phyloP scores from a whole-genome alignment of 441 rosid genomes.

The Raphanus hybrid region DNA sequence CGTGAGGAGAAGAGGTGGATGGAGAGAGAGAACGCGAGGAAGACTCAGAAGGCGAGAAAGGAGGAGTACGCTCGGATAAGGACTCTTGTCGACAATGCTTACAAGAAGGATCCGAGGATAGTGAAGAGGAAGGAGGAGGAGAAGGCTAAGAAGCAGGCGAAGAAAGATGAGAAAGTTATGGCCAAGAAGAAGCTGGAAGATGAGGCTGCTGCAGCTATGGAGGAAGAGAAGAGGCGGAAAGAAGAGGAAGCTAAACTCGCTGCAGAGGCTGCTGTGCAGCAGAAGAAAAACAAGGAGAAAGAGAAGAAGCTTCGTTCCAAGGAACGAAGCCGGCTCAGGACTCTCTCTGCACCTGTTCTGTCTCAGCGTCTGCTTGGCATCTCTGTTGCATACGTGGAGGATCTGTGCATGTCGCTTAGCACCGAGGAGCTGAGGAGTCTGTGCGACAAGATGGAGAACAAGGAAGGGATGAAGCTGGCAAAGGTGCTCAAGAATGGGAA shows the following conservation, averaged over 20 bases:
- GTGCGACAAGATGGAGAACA: slow-evolving; percentile 71
- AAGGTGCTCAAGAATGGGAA: slow-evolving; percentile 58
- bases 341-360: slow-evolving; percentile 65
- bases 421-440: slow-evolving; percentile 63
- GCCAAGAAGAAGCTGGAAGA: slow-evolving; percentile 88
- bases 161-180: slow-evolving; percentile 71
- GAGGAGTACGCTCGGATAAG: slow-evolving; percentile 86
- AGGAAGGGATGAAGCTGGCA: slow-evolving; percentile 62
- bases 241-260: slow-evolving; percentile 82
- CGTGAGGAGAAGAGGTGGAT: slow-evolving; percentile 99
- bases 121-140: slow-evolving; percentile 76
- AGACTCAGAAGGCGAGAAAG: slow-evolving; percentile 85
- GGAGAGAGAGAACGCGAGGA: slow-evolving; percentile 92
- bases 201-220: slow-evolving; percentile 84
- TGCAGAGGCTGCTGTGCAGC: slow-evolving; percentile 70
- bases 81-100: slow-evolving; percentile 85
- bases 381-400: slow-evolving; percentile 68
- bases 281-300: slow-evolving; percentile 81
- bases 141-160: slow-evolving; percentile 84
- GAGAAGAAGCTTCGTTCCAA: slow-evolving; percentile 88
- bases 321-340: slow-evolving; percentile 83
- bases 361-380: slow-evolving; percentile 64
- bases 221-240: slow-evolving; percentile 66
- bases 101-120: slow-evolving; percentile 86
- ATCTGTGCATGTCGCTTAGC: slow-evolving; percentile 74